phyloP scores from a whole-genome alignment of 805 yeast species.

The Candida namnaoensis region DNA sequence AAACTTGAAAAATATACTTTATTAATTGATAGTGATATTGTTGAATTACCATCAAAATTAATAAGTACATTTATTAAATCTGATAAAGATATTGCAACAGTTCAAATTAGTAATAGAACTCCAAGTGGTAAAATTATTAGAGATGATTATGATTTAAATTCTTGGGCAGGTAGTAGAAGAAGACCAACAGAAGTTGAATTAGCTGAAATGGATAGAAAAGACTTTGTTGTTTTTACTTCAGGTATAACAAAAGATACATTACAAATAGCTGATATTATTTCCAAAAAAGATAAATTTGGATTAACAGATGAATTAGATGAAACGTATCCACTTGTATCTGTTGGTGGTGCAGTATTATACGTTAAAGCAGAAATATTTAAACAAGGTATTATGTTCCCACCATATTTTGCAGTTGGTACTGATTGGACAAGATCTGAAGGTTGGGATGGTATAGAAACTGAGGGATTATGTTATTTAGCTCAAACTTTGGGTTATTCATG shows the following conservation, averaged over 20 bases:
- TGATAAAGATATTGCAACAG: background rate
- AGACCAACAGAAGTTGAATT: slow-evolving; percentile 7
- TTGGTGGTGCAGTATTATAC: slow-evolving; percentile 44
- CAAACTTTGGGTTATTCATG: slow-evolving; percentile 32
- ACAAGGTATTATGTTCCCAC: slow-evolving; percentile 35
- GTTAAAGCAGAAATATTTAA: slow-evolving; percentile 20
- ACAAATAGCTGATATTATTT: slow-evolving; percentile 6
- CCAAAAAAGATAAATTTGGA: slow-evolving; percentile 5
- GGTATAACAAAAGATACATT: slow-evolving; percentile 5
- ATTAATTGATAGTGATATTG: slow-evolving; percentile 17
- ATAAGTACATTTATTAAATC: slow-evolving; percentile 6
- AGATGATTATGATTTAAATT: background rate
- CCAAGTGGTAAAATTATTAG: no score
- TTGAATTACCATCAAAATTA: slow-evolving; percentile 11
- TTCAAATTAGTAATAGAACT: background rate
- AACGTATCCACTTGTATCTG: slow-evolving; percentile 27
- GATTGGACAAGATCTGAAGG: slow-evolving; percentile 34
- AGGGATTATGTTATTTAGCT: slow-evolving; percentile 38
- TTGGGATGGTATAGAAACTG: slow-evolving; percentile 40
- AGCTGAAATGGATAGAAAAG: background rate
- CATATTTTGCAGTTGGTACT: slow-evolving; percentile 32
- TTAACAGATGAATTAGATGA: slow-evolving; percentile 1
- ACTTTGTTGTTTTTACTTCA: slow-evolving; percentile 7
- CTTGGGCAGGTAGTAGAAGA: no score
- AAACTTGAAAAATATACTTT: slow-evolving; percentile 10